Evolutionary conservation across 2,329 filamentous ascomycete species (phyloP).

Genomic region (Diaporthe velutina): DNA sequence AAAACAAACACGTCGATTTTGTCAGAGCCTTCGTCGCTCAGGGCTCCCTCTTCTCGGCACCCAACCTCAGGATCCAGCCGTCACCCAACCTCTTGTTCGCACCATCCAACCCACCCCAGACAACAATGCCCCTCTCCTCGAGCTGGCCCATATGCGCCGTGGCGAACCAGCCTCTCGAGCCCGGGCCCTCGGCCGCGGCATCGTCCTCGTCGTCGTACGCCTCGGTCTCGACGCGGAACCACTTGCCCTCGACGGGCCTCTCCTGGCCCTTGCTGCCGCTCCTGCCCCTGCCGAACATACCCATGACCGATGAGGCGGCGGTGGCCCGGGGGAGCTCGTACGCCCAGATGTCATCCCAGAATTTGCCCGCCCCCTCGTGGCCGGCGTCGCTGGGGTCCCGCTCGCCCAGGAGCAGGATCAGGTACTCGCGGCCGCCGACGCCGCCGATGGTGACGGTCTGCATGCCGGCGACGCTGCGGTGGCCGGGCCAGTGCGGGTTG

Average conservation of each 20-base stretch:
- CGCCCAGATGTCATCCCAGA: conserved; percentile 73
- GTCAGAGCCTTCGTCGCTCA: conserved; percentile 1
- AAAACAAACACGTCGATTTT: background rate
- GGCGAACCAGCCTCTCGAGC: conserved; percentile 69
- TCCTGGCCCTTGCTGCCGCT: conserved; percentile 29
- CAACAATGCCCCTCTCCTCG: conserved; percentile 69
- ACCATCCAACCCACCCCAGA: conserved; percentile 71
- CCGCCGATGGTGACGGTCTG: conserved; percentile 67
- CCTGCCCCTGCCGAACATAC: conserved; percentile 47
- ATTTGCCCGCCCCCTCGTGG: conserved; percentile 65
- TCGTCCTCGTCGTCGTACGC: conserved; percentile 67
- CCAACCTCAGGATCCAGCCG: conserved; percentile 74
- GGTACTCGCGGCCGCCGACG: conserved; percentile 69
- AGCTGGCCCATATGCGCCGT: conserved; percentile 69
- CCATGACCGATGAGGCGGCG: conserved; percentile 67
- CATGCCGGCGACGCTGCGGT: conserved; percentile 67
- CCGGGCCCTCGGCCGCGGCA: conserved; percentile 59
- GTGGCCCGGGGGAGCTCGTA: conserved; percentile 70
- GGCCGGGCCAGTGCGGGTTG: conserved; percentile 59
- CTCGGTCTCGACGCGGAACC: conserved; percentile 62
- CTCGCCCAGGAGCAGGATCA: conserved; percentile 74
- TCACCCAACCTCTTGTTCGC: conserved; percentile 67
- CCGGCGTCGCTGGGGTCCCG: conserved; percentile 61
- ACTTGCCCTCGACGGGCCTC: conserved; percentile 69
- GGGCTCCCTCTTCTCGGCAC: conserved; percentile 44